Conservation (phyloP, 306 rosid genomes). For the Dryas drummondii region DNA sequence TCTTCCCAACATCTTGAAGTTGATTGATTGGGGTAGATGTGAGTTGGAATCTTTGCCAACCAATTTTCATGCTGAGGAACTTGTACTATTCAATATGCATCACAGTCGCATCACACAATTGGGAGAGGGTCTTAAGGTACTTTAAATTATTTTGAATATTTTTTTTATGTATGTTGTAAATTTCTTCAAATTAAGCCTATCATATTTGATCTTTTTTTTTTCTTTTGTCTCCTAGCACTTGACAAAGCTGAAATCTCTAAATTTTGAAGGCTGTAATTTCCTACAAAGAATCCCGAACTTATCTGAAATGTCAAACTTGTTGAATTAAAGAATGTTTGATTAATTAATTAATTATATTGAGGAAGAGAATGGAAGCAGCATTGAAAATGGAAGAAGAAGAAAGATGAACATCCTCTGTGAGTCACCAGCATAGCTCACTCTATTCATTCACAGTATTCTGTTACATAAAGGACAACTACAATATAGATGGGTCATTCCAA, state of each 20-base stretch:
- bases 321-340: too few species aligned
- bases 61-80: conserved; percentile 31
- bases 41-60: conserved; percentile 27
- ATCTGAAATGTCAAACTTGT: not conserved
- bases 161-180: not conserved
- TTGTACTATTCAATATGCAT: conserved; percentile 28
- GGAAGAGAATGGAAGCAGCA: too few species aligned
- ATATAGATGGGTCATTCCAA: too few species aligned
- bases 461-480: too few species aligned
- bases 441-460: too few species aligned
- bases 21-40: conserved; percentile 37
- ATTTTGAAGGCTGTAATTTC: rapidly evolving
- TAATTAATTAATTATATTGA: too few species aligned
- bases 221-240: not conserved
- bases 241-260: not conserved
- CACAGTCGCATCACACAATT: conserved; percentile 17
- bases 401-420: too few species aligned
- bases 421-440: too few species aligned
- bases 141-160: not conserved
- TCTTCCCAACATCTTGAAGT: conserved; percentile 34
- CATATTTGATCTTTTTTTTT: not conserved
- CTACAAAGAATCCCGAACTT: not conserved
- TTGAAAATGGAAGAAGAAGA: too few species aligned
- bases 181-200: not conserved
- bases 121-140: conserved; percentile 20